These are phyloP conservation scores for Phytophthora cajani DNA, from an alignment of 352 stramenopile genomes.

Conservation along the genomic window DNA sequence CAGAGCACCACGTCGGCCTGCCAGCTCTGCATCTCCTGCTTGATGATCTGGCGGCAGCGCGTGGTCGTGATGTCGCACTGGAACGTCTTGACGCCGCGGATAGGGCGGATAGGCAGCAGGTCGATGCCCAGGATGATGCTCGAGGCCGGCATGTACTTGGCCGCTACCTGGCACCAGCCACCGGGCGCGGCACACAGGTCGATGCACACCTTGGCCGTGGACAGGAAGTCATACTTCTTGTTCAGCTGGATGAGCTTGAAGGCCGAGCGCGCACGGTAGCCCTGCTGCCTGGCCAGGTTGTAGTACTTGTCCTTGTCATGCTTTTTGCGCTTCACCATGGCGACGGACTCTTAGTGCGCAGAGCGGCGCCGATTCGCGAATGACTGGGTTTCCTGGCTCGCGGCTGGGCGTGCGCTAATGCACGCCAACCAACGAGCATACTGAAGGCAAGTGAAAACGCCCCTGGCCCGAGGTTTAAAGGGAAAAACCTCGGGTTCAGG, in stretches of 20 bases:
- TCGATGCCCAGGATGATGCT: constrained; percentile 99
- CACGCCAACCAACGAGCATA: constrained; percentile 44
- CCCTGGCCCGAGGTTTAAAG: constrained; percentile 19
- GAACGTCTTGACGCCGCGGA: constrained; percentile 97
- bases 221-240: constrained; percentile 99
- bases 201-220: constrained; percentile 96
- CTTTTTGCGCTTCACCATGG: constrained; percentile 97
- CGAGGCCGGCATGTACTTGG: constrained; percentile 92
- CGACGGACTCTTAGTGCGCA: background rate
- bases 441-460: constrained; percentile 33
- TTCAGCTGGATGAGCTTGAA: constrained; percentile 99
- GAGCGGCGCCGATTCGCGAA: constrained; percentile 31
- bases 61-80: constrained; percentile 96
- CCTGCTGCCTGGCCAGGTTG: constrained; percentile 98
- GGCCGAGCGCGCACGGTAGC: constrained; percentile 97
- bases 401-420: background rate
- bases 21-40: constrained; percentile 92
- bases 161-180: constrained; percentile 96
- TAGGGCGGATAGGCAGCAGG: constrained; percentile 97
- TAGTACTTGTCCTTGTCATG: constrained; percentile 99
- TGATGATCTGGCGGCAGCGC: constrained; percentile 91
- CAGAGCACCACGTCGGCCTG: constrained; percentile 98
- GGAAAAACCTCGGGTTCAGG: constrained; percentile 19
- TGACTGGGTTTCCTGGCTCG: constrained; percentile 11
- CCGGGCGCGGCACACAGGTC: constrained; percentile 99